A percentile compares a stretch with the other conserved stretches of the same genome.
Conservation (phyloP, 441 rosid species). For the Adansonia grandidieri region DNA sequence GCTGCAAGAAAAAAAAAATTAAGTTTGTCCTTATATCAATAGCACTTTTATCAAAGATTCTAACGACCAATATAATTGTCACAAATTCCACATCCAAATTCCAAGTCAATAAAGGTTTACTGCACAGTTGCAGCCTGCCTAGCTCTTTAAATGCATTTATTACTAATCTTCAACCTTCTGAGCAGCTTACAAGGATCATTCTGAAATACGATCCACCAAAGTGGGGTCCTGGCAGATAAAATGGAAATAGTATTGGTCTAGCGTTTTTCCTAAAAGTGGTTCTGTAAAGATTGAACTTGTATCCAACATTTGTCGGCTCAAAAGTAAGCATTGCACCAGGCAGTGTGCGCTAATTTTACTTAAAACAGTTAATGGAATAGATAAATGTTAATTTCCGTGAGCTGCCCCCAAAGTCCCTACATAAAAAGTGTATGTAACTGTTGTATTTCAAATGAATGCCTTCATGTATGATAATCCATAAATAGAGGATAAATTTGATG, state of each 20-base stretch:
- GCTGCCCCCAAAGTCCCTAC: neutral
- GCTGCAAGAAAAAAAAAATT: neutral
- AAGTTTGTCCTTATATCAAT: neutral
- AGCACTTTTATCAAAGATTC: neutral
- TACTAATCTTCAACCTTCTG: neutral
- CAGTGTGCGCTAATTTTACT: neutral
- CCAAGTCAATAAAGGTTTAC: neutral
- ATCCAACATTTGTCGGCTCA: neutral
- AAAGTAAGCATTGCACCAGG: neutral
- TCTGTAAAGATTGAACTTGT: neutral
- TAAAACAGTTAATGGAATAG: neutral
- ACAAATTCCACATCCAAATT: neutral
- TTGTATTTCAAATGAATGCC: neutral
- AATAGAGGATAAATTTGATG: neutral
- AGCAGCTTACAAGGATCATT: neutral
- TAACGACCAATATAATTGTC: neutral
- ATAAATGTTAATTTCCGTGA: neutral
- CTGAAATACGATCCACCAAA: neutral
- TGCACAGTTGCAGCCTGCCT: neutral
- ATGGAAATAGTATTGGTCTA: neutral
- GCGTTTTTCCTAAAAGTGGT: neutral
- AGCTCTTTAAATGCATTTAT: conserved; percentile 7
- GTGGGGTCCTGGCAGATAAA: neutral
- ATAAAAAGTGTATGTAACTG: neutral
- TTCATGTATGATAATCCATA: neutral